Evolutionary conservation across 2,329 filamentous ascomycete genomes (phyloP).

Genomic region (Lecanicillium sp.): DNA sequence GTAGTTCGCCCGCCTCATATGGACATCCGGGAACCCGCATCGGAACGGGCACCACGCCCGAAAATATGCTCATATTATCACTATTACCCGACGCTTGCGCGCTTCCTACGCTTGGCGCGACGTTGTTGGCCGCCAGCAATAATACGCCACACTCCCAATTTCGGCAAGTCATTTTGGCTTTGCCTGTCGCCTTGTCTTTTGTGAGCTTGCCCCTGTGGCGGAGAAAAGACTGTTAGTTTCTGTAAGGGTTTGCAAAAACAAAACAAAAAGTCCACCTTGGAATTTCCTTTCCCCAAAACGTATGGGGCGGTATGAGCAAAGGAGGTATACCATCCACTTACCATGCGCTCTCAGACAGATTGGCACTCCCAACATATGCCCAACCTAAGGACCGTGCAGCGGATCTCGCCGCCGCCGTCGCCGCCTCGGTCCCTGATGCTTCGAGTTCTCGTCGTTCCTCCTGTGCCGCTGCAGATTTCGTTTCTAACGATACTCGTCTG

Average conservation of each 20-base stretch:
- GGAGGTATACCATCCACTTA: too few species aligned
- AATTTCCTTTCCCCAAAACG: too few species aligned
- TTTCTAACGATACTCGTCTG: background rate
- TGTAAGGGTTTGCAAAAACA: background rate
- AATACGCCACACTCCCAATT: slow-evolving; percentile 97
- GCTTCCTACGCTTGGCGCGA: background rate
- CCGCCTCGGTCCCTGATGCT: slow-evolving; percentile 9
- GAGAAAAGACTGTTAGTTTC: background rate
- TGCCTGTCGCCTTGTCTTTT: slow-evolving; percentile 57
- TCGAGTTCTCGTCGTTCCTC: slow-evolving; percentile 1
- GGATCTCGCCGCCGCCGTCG: too few species aligned
- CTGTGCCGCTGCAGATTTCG: background rate
- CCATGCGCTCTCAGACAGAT: slow-evolving; percentile 91
- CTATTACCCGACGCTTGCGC: background rate
- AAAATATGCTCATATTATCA: slow-evolving; percentile 34
- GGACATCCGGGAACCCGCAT: slow-evolving; percentile 50
- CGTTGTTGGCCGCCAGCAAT: slow-evolving; percentile 47
- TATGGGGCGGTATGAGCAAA: too few species aligned
- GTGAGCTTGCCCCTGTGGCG: slow-evolving; percentile 63
- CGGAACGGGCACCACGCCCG: slow-evolving; percentile 50
- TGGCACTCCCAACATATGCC: slow-evolving; percentile 85
- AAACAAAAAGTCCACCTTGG: too few species aligned
- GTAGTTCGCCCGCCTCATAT: slow-evolving; percentile 33
- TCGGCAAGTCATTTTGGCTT: slow-evolving; percentile 69
- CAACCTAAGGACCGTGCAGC: slow-evolving; percentile 40